Evolutionary conservation across 148 eudicot genomes (phyloP), one percentile per base, ranked within the genome.

Genomic region (Pharnaceum exiguum): DNA sequence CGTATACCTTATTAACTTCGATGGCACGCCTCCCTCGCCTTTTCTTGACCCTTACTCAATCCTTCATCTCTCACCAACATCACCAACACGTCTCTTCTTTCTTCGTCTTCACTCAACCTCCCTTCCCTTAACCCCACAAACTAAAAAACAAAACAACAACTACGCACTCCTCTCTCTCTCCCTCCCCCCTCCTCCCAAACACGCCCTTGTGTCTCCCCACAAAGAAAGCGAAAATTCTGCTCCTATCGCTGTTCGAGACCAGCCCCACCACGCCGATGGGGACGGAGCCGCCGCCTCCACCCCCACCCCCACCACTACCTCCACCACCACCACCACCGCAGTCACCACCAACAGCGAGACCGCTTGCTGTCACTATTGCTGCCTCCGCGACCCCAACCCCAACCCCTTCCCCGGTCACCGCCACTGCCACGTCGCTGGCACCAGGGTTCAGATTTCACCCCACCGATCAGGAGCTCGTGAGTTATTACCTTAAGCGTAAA

Each of bases 371-470:
- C n/a, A n/a, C n/a, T n/a, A n/a, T n/a, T n/a, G 51, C 70, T 72
- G 15, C 69, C 72, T 33, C 74, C 70, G 21, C 46, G 55, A 24
- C 46, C 33, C 5, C 23, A 16, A 0, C 49, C 47, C 5, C 29
- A 64, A 16, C 47, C 63, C 49, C 70, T 54, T 57, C 69, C 19
- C 42, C 62, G 31, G 18, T 35, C 2, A 28, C 75, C 1, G 56
- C 74, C 26, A 67, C 82, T 12, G 79, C 85, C 4, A 83, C 89
- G 16, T 86, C 86, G 5, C 52, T 86, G 30, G 95, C 95, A 0
- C 95, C 95, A 0, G 95, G 95, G 1, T 86, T 86, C 46, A 67
- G 95, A 65, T 86, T 86, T 35, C 95, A 86, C 36, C 95, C 95
- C 1, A 86, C 95, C 25, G 95, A 86, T 63, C 86, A 83, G 63